Evolutionary conservation across 2,329 filamentous ascomycete genomes (phyloP).

Genomic region (Ophiobolus disseminans): DNA sequence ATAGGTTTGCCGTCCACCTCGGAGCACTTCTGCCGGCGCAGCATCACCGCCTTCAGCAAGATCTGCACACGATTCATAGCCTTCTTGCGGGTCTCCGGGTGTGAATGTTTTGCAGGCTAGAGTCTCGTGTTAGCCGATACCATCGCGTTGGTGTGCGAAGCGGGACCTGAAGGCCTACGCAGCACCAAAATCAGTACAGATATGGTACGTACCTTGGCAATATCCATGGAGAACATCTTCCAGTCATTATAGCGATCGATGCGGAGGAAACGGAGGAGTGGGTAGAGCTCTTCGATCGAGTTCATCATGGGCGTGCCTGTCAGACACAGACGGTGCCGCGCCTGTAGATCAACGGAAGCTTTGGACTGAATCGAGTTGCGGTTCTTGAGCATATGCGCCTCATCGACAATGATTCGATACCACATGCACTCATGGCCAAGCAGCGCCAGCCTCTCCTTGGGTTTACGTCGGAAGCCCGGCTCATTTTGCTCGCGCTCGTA

Average conservation of each 20-base stretch:
- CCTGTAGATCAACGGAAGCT: slow-evolving; percentile 65
- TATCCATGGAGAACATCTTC: slow-evolving; percentile 67
- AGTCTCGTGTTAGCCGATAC: slow-evolving; percentile 42
- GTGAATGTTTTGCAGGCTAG: slow-evolving; percentile 51
- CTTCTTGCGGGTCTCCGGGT: slow-evolving; percentile 39
- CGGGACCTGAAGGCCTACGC: too few relatives aligned
- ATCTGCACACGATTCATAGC: slow-evolving; percentile 77
- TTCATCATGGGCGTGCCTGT: slow-evolving; percentile 93
- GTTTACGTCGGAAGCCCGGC: slow-evolving; percentile 21
- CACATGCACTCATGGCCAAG: slow-evolving; percentile 68
- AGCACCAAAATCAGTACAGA: too few relatives aligned
- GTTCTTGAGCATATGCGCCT: slow-evolving; percentile 84
- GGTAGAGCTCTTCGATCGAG: slow-evolving; percentile 76
- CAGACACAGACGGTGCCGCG: slow-evolving; percentile 74
- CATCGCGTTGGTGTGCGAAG: too few relatives aligned
- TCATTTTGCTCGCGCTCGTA: slow-evolving; percentile 50
- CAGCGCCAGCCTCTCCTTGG: slow-evolving; percentile 49
- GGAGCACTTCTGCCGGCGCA: slow-evolving; percentile 82
- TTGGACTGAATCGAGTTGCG: slow-evolving; percentile 66
- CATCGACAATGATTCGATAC: slow-evolving; percentile 73
- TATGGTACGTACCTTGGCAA: slow-evolving; percentile 49
- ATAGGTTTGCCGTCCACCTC: slow-evolving; percentile 81
- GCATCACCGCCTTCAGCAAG: slow-evolving; percentile 78
- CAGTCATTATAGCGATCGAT: slow-evolving; percentile 77
- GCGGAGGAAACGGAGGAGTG: slow-evolving; percentile 76